A percentile compares a stretch with the other conserved stretches of the same genome.
phyloP scores from a whole-genome alignment of 1,284 basidiomycete genomes.

The Rhizoctonia solani region DNA sequence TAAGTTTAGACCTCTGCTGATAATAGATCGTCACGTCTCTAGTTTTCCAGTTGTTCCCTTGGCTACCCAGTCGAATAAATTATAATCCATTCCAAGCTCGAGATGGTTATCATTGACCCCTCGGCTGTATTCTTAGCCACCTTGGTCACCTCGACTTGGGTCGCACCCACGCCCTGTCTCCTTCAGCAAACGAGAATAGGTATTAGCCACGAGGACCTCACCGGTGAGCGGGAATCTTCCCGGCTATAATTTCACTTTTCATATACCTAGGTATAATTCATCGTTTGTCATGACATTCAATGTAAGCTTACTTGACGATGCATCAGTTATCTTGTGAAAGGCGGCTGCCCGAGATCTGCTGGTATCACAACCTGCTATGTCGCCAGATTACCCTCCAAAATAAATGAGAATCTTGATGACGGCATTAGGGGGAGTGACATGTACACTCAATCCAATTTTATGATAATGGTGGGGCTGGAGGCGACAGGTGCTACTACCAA shows the following conservation, averaged over 20 bases:
- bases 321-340: constrained; percentile 20
- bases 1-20: too few relatives aligned
- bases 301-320: not conserved
- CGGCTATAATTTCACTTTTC: constrained; percentile 21
- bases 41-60: not conserved
- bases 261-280: not conserved
- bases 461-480: not conserved
- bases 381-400: constrained; percentile 8
- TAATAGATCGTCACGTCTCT: too few relatives aligned
- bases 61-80: not conserved
- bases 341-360: not conserved
- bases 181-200: not conserved
- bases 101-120: constrained; percentile 1
- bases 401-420: constrained; percentile 11
- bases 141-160: not conserved
- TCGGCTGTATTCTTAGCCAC: not conserved
- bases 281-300: not conserved
- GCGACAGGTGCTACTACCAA: constrained; percentile 4
- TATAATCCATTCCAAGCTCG: not conserved
- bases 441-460: not conserved
- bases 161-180: not conserved
- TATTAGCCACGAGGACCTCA: not conserved
- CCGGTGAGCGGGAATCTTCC: constrained; percentile 1
- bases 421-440: not conserved
- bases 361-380: constrained; percentile 22